phyloP scores from a whole-genome alignment of 2,329 filamentous ascomycete species.

The Epichloe coenophiala region DNA sequence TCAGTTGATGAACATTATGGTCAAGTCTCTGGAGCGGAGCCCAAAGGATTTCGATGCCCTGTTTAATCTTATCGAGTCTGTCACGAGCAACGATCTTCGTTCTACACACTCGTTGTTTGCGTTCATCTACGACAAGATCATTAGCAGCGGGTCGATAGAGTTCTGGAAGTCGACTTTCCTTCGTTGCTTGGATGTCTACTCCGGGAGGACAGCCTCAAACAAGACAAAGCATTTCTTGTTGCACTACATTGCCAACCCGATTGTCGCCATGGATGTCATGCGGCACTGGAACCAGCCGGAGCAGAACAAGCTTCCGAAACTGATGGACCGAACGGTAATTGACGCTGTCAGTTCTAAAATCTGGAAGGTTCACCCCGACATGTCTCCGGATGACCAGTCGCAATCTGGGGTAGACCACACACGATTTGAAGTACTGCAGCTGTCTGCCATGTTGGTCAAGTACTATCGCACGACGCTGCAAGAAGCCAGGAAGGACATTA shows the following conservation, averaged over 20 bases:
- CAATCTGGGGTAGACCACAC: constrained; percentile 89
- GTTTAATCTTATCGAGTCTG: constrained; percentile 69
- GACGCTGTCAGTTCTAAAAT: constrained; percentile 85
- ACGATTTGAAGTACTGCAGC: constrained; percentile 86
- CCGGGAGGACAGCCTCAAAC: constrained; percentile 63
- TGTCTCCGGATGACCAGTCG: constrained; percentile 67
- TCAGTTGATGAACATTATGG: constrained; percentile 74
- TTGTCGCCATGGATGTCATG: constrained; percentile 92
- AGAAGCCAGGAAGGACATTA: constrained; percentile 91
- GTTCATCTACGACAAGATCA: constrained; percentile 76
- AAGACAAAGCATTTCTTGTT: constrained; percentile 88
- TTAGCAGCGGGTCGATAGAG: constrained; percentile 71
- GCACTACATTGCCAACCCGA: constrained; percentile 86
- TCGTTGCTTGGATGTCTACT: constrained; percentile 79
- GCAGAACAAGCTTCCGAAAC: constrained; percentile 44
- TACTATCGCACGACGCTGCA: constrained; percentile 81
- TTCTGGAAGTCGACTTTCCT: constrained; percentile 74
- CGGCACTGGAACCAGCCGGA: constrained; percentile 55
- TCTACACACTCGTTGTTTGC: constrained; percentile 60
- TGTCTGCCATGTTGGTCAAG: constrained; percentile 90
- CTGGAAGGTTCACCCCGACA: constrained; percentile 79
- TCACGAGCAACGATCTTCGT: constrained; percentile 74
- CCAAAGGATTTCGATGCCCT: constrained; percentile 70
- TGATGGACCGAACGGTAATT: constrained; percentile 79
- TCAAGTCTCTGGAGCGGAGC: constrained; percentile 62